Conservation (phyloP, 192 early-diverging fungal genomes). For the Irineochytrium annulatum region DNA sequence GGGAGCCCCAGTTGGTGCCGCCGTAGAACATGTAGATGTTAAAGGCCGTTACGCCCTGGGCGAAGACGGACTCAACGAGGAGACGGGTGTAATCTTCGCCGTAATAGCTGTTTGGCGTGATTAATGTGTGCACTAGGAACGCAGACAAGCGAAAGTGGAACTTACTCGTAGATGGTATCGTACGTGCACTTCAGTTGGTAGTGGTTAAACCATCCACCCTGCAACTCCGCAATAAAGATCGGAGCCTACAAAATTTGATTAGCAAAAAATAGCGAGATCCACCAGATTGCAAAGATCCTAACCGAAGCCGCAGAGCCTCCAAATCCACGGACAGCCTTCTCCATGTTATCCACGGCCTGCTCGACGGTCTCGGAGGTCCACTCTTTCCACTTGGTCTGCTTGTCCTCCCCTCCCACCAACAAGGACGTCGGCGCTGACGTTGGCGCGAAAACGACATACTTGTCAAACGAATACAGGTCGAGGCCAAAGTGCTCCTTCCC, state of each 20-base stretch:
- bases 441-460: conserved; percentile 57
- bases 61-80: conserved; percentile 55
- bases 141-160: background rate
- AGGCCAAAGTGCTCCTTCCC: conserved; percentile 58
- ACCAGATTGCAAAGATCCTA: background rate
- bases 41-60: conserved; percentile 63
- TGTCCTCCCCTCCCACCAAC: background rate
- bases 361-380: conserved; percentile 52
- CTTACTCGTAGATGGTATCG: conserved; percentile 59
- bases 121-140: background rate
- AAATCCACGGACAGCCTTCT: conserved; percentile 62
- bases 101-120: conserved; percentile 40
- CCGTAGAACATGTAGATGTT: conserved; percentile 74
- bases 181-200: conserved; percentile 59
- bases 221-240: conserved; percentile 71
- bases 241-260: conserved; percentile 41
- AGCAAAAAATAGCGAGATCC: background rate
- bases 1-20: conserved; percentile 75
- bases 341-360: conserved; percentile 56
- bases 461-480: conserved; percentile 77
- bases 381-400: conserved; percentile 43
- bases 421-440: conserved; percentile 14
- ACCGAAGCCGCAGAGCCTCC: conserved; percentile 61
- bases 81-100: conserved; percentile 64
- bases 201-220: conserved; percentile 78